These are phyloP conservation scores for Backusella macrospora DNA, from an alignment of 192 early-diverging fungal species.

Conservation along the genomic window DNA sequence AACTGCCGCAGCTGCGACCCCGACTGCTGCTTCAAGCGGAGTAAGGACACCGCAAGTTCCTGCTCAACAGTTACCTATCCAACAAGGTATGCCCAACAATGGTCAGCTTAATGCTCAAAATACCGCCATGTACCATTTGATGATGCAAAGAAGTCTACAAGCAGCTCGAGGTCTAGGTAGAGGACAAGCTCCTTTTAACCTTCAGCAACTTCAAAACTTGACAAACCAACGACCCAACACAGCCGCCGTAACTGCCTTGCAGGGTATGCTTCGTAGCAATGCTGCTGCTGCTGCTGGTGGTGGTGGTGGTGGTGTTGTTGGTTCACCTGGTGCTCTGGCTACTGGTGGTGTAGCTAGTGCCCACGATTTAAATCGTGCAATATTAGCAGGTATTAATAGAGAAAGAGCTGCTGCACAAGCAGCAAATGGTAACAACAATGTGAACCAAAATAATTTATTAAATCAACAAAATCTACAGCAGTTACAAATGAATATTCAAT, in stretches of 20 bases:
- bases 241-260: conserved; percentile 10
- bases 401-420: conserved; percentile 8
- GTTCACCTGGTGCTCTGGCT: too few relatives aligned
- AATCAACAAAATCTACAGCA: conserved; percentile 27
- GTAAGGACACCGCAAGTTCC: not conserved
- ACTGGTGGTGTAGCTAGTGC: not conserved
- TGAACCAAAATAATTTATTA: not conserved
- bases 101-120: conserved; percentile 31
- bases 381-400: conserved; percentile 8
- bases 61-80: conserved; percentile 7
- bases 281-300: too few relatives aligned
- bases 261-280: not conserved
- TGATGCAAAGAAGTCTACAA: conserved; percentile 30
- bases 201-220: conserved; percentile 31
- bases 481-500: conserved; percentile 33
- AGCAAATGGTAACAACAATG: not conserved
- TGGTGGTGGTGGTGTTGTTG: too few relatives aligned
- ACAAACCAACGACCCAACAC: conserved; percentile 7
- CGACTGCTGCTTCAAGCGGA: not conserved
- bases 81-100: conserved; percentile 11
- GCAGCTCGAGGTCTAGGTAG: conserved; percentile 33
- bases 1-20: not conserved
- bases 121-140: conserved; percentile 23
- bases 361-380: not conserved
- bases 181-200: conserved; percentile 29